Conservation (phyloP, 1,284 basidiomycete genomes). For the Mycena citricolor region DNA sequence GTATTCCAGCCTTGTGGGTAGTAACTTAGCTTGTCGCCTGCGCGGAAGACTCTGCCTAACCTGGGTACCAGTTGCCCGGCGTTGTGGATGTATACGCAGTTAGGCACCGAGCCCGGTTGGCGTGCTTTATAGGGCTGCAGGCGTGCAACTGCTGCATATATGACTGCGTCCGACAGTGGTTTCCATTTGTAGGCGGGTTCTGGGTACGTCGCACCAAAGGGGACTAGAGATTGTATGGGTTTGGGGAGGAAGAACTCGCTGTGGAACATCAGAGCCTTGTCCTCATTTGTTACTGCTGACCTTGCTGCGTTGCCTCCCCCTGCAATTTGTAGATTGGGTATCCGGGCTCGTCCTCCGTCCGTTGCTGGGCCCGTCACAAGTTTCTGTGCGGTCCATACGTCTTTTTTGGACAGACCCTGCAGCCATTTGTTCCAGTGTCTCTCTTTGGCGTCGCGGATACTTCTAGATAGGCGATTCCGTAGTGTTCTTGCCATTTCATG, state of each 20-base stretch:
- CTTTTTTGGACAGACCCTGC: background rate
- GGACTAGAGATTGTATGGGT: background rate
- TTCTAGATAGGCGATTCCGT: background rate
- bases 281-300: conserved; percentile 12
- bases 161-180: conserved; percentile 24
- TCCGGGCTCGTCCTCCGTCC: background rate
- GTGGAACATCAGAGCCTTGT: conserved; percentile 1
- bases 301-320: background rate
- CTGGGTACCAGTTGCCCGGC: conserved; percentile 27
- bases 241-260: background rate
- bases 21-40: conserved; percentile 25
- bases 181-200: conserved; percentile 18
- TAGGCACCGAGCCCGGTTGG: conserved; percentile 36
- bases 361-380: background rate
- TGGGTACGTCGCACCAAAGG: conserved; percentile 16
- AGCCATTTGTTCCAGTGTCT: conserved; percentile 4
- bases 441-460: background rate
- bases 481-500: background rate
- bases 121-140: conserved; percentile 36
- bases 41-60: conserved; percentile 32
- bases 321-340: background rate
- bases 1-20: conserved; percentile 36
- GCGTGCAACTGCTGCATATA: conserved; percentile 23
- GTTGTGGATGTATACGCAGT: conserved; percentile 33
- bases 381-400: background rate